phyloP scores from a whole-genome alignment of 1,284 basidiomycete species.

The Gymnopus androsaceus region DNA sequence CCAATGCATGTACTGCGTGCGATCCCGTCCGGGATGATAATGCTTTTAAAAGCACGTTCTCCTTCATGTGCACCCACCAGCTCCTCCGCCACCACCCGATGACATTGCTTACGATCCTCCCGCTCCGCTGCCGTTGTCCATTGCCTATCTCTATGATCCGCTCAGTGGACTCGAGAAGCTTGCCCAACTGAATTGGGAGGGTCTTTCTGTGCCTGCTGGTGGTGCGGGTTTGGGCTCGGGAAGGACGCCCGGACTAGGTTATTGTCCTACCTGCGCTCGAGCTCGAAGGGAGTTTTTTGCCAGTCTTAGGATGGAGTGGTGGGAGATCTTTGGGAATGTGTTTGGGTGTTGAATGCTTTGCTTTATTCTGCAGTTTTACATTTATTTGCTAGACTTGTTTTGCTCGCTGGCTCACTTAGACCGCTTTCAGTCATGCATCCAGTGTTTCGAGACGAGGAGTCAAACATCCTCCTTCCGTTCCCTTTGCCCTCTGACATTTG shows the following conservation, averaged over 20 bases:
- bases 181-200: neutral
- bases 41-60: neutral
- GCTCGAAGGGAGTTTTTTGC: neutral
- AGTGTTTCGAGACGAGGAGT: too few relatives aligned
- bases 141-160: neutral
- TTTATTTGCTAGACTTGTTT: too few relatives aligned
- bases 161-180: neutral
- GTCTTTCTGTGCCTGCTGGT: neutral
- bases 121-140: neutral
- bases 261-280: neutral
- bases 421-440: too few relatives aligned
- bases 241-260: neutral
- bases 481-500: too few relatives aligned
- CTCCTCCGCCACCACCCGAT: neutral
- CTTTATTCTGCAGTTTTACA: too few relatives aligned
- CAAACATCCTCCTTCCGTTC: too few relatives aligned
- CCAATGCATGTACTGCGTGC: neutral
- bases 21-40: neutral
- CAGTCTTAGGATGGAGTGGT: neutral
- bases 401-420: too few relatives aligned
- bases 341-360: neutral
- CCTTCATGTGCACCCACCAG: neutral
- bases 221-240: neutral
- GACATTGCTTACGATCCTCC: too few relatives aligned
- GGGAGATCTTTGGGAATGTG: neutral